These are phyloP conservation scores for Vitis hybrid DNA, from an alignment of 177 flowering plant species.

Conservation along the genomic window DNA sequence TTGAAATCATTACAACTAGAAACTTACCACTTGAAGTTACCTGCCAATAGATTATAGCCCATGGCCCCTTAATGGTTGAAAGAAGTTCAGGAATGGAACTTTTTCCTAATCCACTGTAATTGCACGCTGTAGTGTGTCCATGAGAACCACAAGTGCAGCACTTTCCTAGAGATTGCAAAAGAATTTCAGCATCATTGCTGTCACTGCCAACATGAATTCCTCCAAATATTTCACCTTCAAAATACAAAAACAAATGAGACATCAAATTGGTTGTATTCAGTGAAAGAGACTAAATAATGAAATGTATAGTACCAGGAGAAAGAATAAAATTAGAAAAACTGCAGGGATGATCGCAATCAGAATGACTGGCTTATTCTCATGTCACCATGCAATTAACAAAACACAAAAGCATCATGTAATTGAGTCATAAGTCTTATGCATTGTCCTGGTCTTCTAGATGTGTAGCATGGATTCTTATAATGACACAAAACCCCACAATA, in stretches of 20 bases:
- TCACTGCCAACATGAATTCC: constrained; percentile 60
- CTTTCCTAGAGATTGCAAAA: constrained; percentile 52
- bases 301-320: not conserved
- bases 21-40: constrained; percentile 57
- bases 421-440: no score
- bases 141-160: constrained; percentile 56
- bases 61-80: constrained; percentile 87
- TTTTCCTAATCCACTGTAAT: constrained; percentile 17
- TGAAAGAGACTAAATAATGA: no score
- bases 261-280: not conserved
- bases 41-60: constrained; percentile 97
- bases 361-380: not conserved
- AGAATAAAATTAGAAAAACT: not conserved
- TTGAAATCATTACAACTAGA: constrained; percentile 7
- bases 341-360: not conserved
- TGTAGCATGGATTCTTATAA: no score
- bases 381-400: no score
- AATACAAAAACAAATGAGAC: constrained; percentile 14
- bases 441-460: no score
- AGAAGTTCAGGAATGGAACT: constrained; percentile 67
- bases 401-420: no score
- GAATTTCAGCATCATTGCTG: constrained; percentile 70
- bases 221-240: constrained; percentile 90
- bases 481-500: no score
- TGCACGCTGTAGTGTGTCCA: constrained; percentile 20